Base-by-base conservation (phyloP, 1,139 yeast species). In the Zygosaccharomyces pseudobailii region DNA sequence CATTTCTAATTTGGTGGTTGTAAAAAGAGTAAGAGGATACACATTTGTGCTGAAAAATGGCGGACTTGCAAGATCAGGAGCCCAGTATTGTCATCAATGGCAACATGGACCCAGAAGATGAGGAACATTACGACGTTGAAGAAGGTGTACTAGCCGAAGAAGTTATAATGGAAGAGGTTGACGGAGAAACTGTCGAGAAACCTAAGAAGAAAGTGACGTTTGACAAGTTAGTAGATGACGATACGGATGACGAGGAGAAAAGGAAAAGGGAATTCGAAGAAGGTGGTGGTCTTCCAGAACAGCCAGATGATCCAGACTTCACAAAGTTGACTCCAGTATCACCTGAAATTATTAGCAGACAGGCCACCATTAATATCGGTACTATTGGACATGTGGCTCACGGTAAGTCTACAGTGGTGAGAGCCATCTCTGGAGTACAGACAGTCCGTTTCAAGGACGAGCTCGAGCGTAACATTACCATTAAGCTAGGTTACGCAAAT, bases 361-460 rank as follows among this genome's bases (percentile, higher is more conserved):
- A 94, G 74, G 99, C 99, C 50, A 94, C 99, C 47, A 89, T 94
- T 66, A 94, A 94, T 71, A 94, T 94, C 63, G 99, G 99, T 71
- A 94, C 98, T 52, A 92, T 92, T 71, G 98, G 98, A 54, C 98
- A 92, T 71, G 99, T 94, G 62, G 98, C 97, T 50, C 99, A 94
- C 75, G 99, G 99, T 73, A 94, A 94, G 71, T 85, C 96, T 45
- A 94, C 99, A 8, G 98, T 94, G 47, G 98, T 94, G 45, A 87
- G 95, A 73, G 99, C 99, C 56, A 94, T 94, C 58, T 90, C 97
- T 2, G 98, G 98, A 50, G 97, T 94, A 39, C 98, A 92, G 71
- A 94, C 98, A 17, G 98, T 94, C 57, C 87, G 98, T 72, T 94
- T 94, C 79, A 92, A 90, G 78, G 96, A 90, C 72, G 97, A 92